Conservation (phyloP, 2,329 filamentous ascomycete species). For the Pseudogymnoascus destructans region DNA sequence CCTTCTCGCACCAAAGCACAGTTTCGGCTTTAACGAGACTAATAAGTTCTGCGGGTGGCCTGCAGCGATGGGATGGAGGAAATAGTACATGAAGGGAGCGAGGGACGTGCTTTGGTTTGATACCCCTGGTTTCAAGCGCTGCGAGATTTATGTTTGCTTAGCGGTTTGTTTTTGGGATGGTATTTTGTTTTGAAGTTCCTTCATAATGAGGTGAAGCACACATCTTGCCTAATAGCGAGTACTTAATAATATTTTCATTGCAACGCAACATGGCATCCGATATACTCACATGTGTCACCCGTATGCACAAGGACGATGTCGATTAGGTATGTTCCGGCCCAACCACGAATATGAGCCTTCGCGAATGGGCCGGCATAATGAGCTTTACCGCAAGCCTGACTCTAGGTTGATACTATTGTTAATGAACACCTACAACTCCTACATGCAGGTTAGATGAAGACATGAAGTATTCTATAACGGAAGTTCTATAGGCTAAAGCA, state of each 20-base stretch:
- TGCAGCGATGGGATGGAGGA: not conserved
- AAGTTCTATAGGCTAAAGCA: too few species aligned
- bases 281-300: not conserved
- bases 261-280: not conserved
- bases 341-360: too few species aligned
- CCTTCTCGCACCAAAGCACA: not conserved
- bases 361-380: too few species aligned
- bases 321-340: not conserved
- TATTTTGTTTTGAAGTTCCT: not conserved
- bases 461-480: too few species aligned
- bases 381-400: too few species aligned
- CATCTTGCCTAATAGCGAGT: not conserved
- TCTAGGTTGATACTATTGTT: too few species aligned
- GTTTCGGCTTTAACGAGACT: not conserved
- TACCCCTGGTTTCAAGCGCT: conserved; percentile 7
- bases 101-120: conserved; percentile 3
- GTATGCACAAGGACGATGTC: not conserved
- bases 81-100: not conserved
- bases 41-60: not conserved
- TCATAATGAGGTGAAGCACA: not conserved
- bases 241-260: not conserved
- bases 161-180: not conserved
- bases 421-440: too few species aligned
- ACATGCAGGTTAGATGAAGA: too few species aligned
- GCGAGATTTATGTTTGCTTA: not conserved